phyloP scores from a whole-genome alignment of 169 alveolate species.

The Cyclospora cayetanensis region DNA sequence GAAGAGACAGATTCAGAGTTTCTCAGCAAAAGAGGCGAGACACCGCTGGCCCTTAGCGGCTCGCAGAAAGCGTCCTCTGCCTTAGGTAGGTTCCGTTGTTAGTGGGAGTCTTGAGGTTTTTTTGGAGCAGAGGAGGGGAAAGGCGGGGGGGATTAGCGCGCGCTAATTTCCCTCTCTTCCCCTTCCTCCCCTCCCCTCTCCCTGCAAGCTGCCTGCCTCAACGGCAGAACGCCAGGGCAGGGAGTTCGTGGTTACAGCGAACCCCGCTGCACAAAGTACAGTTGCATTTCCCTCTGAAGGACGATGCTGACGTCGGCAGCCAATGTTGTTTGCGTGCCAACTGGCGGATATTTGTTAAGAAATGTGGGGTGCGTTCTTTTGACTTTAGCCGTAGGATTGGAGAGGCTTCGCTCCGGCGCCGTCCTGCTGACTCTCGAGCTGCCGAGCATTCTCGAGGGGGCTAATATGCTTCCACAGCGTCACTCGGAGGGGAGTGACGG shows the following conservation, averaged over 20 bases:
- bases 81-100: neutral
- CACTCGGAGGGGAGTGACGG: neutral
- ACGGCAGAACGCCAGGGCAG: neutral
- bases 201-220: neutral
- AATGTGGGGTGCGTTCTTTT: neutral
- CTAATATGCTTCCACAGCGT: too few relatives aligned
- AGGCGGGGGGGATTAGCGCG: too few relatives aligned
- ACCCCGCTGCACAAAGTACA: neutral
- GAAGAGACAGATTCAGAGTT: neutral
- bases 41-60: neutral
- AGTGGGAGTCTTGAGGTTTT: neutral
- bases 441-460: neutral
- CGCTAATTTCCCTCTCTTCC: too few relatives aligned
- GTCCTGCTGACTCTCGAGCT: constrained; percentile 41
- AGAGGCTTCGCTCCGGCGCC: constrained; percentile 17
- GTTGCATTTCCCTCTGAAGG: neutral
- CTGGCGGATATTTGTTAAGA: neutral
- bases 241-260: neutral
- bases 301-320: neutral
- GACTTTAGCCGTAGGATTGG: constrained; percentile 24
- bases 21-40: neutral
- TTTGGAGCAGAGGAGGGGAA: too few relatives aligned
- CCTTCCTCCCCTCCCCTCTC: too few relatives aligned
- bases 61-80: constrained; percentile 38
- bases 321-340: neutral